Conservation (phyloP, 345 rosid genomes). For the Camelina laxa region DNA sequence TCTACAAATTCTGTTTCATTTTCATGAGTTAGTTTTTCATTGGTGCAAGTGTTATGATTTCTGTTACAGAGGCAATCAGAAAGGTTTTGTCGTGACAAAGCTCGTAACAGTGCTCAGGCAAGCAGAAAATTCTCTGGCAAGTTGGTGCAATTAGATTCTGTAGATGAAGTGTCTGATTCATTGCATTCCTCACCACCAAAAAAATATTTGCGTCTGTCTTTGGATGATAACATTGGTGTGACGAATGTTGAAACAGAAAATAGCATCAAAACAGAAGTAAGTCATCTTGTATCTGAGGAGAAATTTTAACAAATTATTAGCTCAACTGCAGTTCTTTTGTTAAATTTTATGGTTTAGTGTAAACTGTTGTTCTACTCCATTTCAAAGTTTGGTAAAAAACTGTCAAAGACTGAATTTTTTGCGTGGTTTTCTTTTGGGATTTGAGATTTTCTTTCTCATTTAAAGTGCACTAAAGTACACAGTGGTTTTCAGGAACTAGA, state of each 20-base stretch:
- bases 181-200: constrained; percentile 41
- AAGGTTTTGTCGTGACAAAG: constrained; percentile 69
- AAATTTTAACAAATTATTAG: constrained; percentile 52
- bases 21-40: constrained; percentile 16
- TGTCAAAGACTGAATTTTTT: neutral
- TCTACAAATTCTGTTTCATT: constrained; percentile 21
- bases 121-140: constrained; percentile 64
- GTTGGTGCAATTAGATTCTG: constrained; percentile 53
- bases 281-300: constrained; percentile 57
- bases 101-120: constrained; percentile 61
- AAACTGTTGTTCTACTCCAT: constrained; percentile 38
- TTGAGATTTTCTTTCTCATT: constrained; percentile 15
- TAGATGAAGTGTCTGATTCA: constrained; percentile 70
- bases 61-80: constrained; percentile 74
- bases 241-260: constrained; percentile 80
- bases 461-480: constrained; percentile 17
- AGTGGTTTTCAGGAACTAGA: constrained; percentile 54
- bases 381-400: constrained; percentile 19
- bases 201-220: constrained; percentile 57
- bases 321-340: constrained; percentile 32
- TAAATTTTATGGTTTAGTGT: constrained; percentile 3
- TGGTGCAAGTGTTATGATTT: constrained; percentile 28
- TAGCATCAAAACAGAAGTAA: constrained; percentile 78
- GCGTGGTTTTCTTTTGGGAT: constrained; percentile 20
- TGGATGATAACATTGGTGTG: constrained; percentile 69